Evolutionary conservation across 352 stramenopile genomes (phyloP).

Genomic region (Phytophthora kernoviae): DNA sequence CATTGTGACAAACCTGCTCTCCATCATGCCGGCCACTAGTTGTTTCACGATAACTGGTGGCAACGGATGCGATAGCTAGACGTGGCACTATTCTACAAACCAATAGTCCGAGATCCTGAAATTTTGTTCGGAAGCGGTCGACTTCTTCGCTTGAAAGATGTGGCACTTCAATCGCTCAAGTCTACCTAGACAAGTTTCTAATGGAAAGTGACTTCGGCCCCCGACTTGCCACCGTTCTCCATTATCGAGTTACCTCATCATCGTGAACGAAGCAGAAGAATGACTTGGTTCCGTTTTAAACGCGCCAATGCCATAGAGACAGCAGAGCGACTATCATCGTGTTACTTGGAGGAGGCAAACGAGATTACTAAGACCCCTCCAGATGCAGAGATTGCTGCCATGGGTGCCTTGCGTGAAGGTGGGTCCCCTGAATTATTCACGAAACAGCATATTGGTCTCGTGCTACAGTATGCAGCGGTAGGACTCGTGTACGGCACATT

Average conservation of each 20-base stretch:
- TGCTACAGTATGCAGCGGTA: slow-evolving; percentile 48
- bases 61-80: slow-evolving; percentile 15
- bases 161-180: background rate
- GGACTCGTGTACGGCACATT: slow-evolving; percentile 37
- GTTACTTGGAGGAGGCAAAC: background rate
- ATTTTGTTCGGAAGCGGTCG: slow-evolving; percentile 9
- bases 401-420: slow-evolving; percentile 22
- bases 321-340: background rate
- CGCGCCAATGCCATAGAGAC: background rate
- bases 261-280: background rate
- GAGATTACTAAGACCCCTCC: background rate
- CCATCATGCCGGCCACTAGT: slow-evolving; percentile 27
- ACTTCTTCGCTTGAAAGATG: background rate
- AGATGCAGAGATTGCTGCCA: background rate
- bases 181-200: background rate
- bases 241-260: background rate
- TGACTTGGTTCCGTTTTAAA: background rate
- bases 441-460: slow-evolving; percentile 39
- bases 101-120: slow-evolving; percentile 16
- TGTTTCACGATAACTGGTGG: slow-evolving; percentile 28
- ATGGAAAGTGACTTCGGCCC: background rate
- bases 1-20: slow-evolving; percentile 37
- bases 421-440: slow-evolving; percentile 26
- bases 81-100: background rate
- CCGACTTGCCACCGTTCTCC: background rate